phyloP scores from a whole-genome alignment of 2,329 filamentous ascomycete genomes.

The Pezicula radicicola region DNA sequence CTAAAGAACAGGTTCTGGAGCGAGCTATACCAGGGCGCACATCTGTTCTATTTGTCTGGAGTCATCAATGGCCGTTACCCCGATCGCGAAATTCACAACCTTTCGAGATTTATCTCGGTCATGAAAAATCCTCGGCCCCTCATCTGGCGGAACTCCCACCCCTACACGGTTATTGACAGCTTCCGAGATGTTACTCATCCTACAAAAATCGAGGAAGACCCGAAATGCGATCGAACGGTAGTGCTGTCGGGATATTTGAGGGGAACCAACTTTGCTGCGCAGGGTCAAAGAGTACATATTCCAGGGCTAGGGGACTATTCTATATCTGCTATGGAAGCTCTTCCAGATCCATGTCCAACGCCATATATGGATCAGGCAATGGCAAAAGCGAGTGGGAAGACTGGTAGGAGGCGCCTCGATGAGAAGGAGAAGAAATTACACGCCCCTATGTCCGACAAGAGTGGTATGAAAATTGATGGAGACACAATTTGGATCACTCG shows the following conservation, averaged over 20 bases:
- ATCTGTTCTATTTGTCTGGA: constrained; percentile 94
- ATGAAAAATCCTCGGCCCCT: constrained; percentile 99
- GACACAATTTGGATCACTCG: constrained; percentile 88
- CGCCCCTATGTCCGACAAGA: constrained; percentile 97
- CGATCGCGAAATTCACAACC: constrained; percentile 92
- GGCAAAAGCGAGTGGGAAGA: constrained; percentile 81
- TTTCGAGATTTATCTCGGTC: constrained; percentile 91
- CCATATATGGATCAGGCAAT: constrained; percentile 85
- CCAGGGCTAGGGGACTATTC: constrained; percentile 89
- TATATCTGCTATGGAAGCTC: constrained; percentile 76
- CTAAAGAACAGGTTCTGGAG: constrained; percentile 96
- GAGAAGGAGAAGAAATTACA: constrained; percentile 97
- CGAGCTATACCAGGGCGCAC: constrained; percentile 93
- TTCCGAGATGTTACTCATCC: constrained; percentile 95
- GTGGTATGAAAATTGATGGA: constrained; percentile 92
- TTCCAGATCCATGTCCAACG: constrained; percentile 94
- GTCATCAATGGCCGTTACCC: constrained; percentile 97
- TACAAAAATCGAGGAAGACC: constrained; percentile 82
- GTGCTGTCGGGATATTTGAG: constrained; percentile 91
- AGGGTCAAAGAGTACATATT: constrained; percentile 85
- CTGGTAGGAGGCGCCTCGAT: constrained; percentile 74
- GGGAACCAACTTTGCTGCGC: constrained; percentile 87
- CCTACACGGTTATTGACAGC: constrained; percentile 89
- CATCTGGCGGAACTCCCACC: constrained; percentile 94
- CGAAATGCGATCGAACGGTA: constrained; percentile 86